These are phyloP conservation scores for Phytopythium montanum DNA, from an alignment of 352 stramenopile genomes.

Conservation along the genomic window DNA sequence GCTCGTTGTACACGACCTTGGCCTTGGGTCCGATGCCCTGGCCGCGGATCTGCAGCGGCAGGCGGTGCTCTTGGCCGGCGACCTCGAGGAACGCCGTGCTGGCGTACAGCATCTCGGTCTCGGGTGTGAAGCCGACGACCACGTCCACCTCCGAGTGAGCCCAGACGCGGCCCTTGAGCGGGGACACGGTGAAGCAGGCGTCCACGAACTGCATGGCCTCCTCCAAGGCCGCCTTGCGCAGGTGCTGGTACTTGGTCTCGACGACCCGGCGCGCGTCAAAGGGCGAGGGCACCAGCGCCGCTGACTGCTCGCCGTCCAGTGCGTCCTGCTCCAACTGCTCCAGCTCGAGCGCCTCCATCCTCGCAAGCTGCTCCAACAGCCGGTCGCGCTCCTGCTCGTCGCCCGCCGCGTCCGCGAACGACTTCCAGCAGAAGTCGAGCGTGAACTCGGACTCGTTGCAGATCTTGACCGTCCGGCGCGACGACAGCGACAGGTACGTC, in stretches of 20 bases:
- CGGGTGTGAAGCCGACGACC: constrained; percentile 87
- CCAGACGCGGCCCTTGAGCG: constrained; percentile 90
- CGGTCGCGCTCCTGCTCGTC: constrained; percentile 83
- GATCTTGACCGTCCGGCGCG: constrained; percentile 89
- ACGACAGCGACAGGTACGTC: constrained; percentile 92
- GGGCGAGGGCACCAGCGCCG: constrained; percentile 29
- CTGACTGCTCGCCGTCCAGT: constrained; percentile 15
- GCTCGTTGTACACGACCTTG: constrained; percentile 91
- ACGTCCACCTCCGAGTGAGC: constrained; percentile 90
- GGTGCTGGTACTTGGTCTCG: constrained; percentile 90
- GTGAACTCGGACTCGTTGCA: constrained; percentile 91
- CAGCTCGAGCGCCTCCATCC: constrained; percentile 71
- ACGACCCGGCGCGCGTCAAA: constrained; percentile 68
- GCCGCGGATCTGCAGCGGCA: constrained; percentile 88
- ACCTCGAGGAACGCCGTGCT: constrained; percentile 88
- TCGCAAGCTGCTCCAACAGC: constrained; percentile 79
- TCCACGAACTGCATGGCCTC: constrained; percentile 95
- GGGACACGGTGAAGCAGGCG: constrained; percentile 89
- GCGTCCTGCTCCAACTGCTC: constrained; percentile 64
- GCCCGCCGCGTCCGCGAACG: constrained; percentile 64
- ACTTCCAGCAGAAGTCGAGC: constrained; percentile 92
- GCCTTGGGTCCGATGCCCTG: constrained; percentile 92
- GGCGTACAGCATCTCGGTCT: constrained; percentile 77
- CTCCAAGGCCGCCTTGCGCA: constrained; percentile 86
- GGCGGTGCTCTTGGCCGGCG: constrained; percentile 79